Evolutionary conservation across 352 stramenopile genomes (phyloP).

Genomic region (Pythium aquatile): DNA sequence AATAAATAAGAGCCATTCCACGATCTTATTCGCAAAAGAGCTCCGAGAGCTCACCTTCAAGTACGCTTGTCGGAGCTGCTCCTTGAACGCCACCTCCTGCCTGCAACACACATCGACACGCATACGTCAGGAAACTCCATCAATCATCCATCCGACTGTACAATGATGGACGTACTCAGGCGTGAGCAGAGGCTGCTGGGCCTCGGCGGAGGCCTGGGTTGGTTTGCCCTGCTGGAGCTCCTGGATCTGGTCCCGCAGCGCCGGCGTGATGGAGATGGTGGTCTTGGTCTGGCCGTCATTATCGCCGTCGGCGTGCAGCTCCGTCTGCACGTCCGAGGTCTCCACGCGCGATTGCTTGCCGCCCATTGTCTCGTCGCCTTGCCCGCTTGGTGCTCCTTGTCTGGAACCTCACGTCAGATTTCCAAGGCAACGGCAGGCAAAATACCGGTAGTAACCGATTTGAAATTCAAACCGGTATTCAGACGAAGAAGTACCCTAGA

Average conservation of each 20-base stretch:
- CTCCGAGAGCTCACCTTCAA: slow-evolving; percentile 41
- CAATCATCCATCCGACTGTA: not conserved
- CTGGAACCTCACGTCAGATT: slow-evolving; percentile 39
- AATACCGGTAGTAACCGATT: slow-evolving; percentile 5
- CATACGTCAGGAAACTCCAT: not conserved
- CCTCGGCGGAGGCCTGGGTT: slow-evolving; percentile 5
- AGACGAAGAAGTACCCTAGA: not conserved
- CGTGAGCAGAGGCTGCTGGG: slow-evolving; percentile 27
- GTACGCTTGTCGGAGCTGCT: slow-evolving; percentile 78
- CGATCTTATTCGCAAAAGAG: not conserved
- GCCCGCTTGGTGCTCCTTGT: slow-evolving; percentile 1
- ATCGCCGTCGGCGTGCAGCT: slow-evolving; percentile 47
- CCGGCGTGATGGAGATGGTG: slow-evolving; percentile 70
- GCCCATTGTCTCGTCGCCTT: slow-evolving; percentile 43
- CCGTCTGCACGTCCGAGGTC: slow-evolving; percentile 49
- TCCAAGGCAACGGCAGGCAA: not conserved
- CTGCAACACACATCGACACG: slow-evolving; percentile 23
- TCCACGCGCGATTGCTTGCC: slow-evolving; percentile 78
- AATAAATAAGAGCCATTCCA: not conserved
- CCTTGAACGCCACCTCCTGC: slow-evolving; percentile 61
- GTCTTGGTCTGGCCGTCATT: slow-evolving; percentile 45
- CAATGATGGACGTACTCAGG: slow-evolving; percentile 37
- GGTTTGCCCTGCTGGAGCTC: slow-evolving; percentile 32
- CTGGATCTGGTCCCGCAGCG: slow-evolving; percentile 71
- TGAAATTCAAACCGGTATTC: not conserved